phyloP scores from a whole-genome alignment of 192 early-diverging fungal genomes.

The Gonapodya prolifera region DNA sequence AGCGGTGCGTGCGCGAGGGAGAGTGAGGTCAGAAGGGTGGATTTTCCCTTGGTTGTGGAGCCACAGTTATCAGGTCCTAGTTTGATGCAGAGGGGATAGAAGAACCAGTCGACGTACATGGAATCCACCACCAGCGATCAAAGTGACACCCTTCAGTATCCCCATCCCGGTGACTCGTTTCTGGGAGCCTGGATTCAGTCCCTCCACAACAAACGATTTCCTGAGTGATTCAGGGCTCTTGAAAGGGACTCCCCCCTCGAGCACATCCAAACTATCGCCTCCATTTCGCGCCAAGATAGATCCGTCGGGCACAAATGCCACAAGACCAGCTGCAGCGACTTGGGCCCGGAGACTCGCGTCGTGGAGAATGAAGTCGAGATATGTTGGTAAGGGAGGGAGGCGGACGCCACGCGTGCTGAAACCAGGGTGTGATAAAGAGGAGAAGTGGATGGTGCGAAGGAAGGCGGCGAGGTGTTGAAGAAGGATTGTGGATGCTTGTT shows the following conservation, averaged over 20 bases:
- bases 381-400: too few species aligned
- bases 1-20: too few species aligned
- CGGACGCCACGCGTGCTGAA: constrained; percentile 2
- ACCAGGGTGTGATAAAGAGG: constrained; percentile 14
- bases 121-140: constrained; percentile 38
- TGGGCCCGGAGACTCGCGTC: constrained; percentile 27
- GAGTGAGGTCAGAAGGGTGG: constrained; percentile 40
- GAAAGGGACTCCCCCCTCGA: constrained; percentile 15
- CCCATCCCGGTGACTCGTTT: constrained; percentile 43
- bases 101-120: too few species aligned
- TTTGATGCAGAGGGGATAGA: too few species aligned
- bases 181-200: constrained; percentile 28
- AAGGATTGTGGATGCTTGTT: constrained; percentile 22
- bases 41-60: too few species aligned
- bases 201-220: constrained; percentile 20
- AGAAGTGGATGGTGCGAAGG: constrained; percentile 22
- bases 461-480: constrained; percentile 19
- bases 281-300: constrained; percentile 33
- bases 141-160: constrained; percentile 28
- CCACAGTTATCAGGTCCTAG: too few species aligned
- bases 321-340: constrained; percentile 18
- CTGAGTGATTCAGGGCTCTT: constrained; percentile 21
- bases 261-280: constrained; percentile 30
- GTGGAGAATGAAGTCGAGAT: constrained; percentile 33
- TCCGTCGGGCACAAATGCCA: constrained; percentile 36